These are phyloP conservation scores for Penicillium verhagenii DNA, from an alignment of 495 filamentous ascomycete genomes.

Conservation along the genomic window DNA sequence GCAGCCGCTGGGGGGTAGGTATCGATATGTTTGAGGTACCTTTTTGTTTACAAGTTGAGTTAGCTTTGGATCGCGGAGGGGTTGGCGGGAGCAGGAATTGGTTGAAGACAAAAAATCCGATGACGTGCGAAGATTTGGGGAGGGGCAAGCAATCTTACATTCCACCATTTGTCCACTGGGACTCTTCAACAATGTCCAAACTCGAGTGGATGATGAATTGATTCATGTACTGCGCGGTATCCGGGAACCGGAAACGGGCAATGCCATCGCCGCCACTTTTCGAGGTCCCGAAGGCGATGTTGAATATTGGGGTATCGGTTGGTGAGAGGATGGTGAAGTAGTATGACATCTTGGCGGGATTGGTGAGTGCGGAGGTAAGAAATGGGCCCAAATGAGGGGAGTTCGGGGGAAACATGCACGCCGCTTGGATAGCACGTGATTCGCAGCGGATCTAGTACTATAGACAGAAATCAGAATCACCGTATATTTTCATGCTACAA, in stretches of 20 bases:
- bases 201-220: constrained; percentile 94
- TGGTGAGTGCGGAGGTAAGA: constrained; percentile 8
- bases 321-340: constrained; percentile 95
- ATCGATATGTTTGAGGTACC: constrained; percentile 95
- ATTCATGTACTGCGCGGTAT: constrained; percentile 88
- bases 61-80: background rate
- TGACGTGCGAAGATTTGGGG: background rate
- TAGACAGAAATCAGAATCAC: too few species aligned
- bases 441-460: background rate
- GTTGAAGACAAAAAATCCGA: background rate
- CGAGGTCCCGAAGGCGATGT: constrained; percentile 92
- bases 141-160: constrained; percentile 56
- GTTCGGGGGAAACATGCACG: constrained; percentile 1
- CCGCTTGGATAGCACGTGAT: background rate
- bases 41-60: constrained; percentile 30
- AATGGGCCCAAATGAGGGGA: background rate
- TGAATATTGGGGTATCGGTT: constrained; percentile 91
- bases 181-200: constrained; percentile 91
- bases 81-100: constrained; percentile 6
- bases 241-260: constrained; percentile 70
- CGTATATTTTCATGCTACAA: too few species aligned
- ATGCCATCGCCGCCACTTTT: constrained; percentile 92
- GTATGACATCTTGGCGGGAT: constrained; percentile 75
- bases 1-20: constrained; percentile 76
- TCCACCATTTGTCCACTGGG: constrained; percentile 81